These are phyloP conservation scores for Fusarium sororula DNA, from an alignment of 2,329 filamentous ascomycete species.

Conservation along the genomic window DNA sequence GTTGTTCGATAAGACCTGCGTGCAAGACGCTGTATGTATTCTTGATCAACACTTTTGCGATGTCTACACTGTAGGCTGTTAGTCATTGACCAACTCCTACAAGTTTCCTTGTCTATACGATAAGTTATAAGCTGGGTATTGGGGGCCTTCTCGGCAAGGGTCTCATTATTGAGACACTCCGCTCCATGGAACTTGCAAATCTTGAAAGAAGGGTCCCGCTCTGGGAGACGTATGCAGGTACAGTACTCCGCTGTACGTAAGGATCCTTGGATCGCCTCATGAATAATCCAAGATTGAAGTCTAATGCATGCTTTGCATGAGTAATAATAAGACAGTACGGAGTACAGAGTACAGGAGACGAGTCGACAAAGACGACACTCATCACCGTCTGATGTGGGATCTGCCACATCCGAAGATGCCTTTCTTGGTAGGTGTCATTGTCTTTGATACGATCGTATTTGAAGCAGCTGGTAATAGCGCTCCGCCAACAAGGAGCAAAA, in stretches of 20 bases:
- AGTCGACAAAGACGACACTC: background rate
- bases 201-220: conserved; percentile 5
- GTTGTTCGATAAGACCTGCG: background rate
- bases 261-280: background rate
- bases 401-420: conserved; percentile 16
- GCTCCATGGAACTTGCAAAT: conserved; percentile 15
- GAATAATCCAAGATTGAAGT: conserved; percentile 2
- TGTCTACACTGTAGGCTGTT: background rate
- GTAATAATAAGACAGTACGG: background rate
- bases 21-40: background rate
- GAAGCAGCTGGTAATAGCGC: conserved; percentile 2
- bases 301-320: background rate
- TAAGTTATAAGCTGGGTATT: conserved; percentile 1
- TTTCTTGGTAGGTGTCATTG: conserved; percentile 17
- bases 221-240: conserved; percentile 20
- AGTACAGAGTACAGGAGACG: background rate
- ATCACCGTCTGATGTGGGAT: background rate
- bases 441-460: background rate
- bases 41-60: background rate
- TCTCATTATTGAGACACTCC: background rate
- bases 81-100: background rate
- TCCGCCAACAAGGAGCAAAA: conserved; percentile 13
- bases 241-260: background rate
- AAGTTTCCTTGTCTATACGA: background rate
- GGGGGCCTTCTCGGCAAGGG: background rate